Conservation (phyloP, 2,329 filamentous ascomycete species). For the Graphilbum fragrans region DNA sequence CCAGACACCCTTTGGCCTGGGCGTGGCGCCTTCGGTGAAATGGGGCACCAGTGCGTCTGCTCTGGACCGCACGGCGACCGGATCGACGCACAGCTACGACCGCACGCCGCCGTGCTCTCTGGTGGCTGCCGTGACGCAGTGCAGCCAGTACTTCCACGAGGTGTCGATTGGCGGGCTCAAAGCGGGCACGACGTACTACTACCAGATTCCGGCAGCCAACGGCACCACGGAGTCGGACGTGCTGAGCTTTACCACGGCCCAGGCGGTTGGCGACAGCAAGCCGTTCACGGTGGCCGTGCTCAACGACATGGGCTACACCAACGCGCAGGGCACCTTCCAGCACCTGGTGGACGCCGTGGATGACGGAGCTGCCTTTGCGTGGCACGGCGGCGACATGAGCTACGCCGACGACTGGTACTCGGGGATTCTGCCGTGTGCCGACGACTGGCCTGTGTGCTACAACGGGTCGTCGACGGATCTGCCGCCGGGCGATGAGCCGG, state of each 20-base stretch:
- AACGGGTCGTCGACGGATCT: conserved; percentile 30
- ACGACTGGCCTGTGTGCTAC: conserved; percentile 31
- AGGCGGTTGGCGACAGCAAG: conserved; percentile 25
- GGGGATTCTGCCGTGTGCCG: conserved; percentile 33
- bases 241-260: conserved; percentile 32
- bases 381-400: conserved; percentile 38
- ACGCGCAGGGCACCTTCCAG: conserved; percentile 25
- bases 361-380: conserved; percentile 30
- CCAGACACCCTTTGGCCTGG: conserved; percentile 40
- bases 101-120: conserved; percentile 36
- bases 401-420: conserved; percentile 23
- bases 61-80: conserved; percentile 23
- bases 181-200: conserved; percentile 35
- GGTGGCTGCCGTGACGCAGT: conserved; percentile 30
- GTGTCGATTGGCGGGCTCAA: conserved; percentile 28
- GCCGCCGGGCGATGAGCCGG: conserved; percentile 23
- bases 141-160: conserved; percentile 39
- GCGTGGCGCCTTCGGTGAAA: conserved; percentile 25
- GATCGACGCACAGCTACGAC: conserved; percentile 30
- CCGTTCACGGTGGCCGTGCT: conserved; percentile 33
- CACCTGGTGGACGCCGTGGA: conserved; percentile 29
- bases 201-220: conserved; percentile 34
- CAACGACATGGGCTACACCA: conserved; percentile 43
- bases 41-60: conserved; percentile 25
- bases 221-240: conserved; percentile 34